Evolutionary conservation across 108 stramenopile species (phyloP).

Genomic region (Cyclotella choctawhatcheeana): DNA sequence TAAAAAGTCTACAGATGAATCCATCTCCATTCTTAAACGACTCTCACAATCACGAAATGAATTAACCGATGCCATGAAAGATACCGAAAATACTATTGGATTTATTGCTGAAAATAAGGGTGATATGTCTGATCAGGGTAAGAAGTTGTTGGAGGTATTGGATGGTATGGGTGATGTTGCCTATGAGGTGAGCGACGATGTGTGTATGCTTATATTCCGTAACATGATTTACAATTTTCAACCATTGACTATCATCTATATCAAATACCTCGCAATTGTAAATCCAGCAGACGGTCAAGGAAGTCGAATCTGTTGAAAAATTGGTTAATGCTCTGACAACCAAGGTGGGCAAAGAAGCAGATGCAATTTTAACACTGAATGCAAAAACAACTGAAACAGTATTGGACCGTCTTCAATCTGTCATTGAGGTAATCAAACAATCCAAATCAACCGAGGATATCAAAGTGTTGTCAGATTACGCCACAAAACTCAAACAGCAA

Average conservation of each 20-base stretch:
- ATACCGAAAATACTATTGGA: conserved; percentile 9
- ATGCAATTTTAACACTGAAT: conserved; percentile 6
- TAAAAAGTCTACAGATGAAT: conserved; percentile 4
- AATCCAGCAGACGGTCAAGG: conserved; percentile 11
- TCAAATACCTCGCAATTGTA: not conserved
- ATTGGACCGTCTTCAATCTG: not conserved
- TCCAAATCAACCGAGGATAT: not conserved
- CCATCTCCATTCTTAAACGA: not conserved
- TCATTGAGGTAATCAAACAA: not conserved
- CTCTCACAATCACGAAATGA: not conserved
- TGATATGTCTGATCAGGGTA: too few species aligned
- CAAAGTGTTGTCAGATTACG: not conserved
- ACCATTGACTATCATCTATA: not conserved
- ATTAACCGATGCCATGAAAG: conserved; percentile 11
- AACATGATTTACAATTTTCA: not conserved
- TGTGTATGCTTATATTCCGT: not conserved
- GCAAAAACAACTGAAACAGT: not conserved
- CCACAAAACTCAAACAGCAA: not conserved
- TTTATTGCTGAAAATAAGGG: conserved; percentile 7
- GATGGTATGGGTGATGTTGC: conserved; percentile 5
- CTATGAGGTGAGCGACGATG: conserved; percentile 10
- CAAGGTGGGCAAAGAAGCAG: not conserved
- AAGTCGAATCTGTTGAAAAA: conserved; percentile 8
- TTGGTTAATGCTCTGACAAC: conserved; percentile 1
- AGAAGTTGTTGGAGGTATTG: not conserved